Evolutionary conservation across 2,329 filamentous ascomycete species (phyloP).

Genomic region (Alternaria hordeiaustralica): DNA sequence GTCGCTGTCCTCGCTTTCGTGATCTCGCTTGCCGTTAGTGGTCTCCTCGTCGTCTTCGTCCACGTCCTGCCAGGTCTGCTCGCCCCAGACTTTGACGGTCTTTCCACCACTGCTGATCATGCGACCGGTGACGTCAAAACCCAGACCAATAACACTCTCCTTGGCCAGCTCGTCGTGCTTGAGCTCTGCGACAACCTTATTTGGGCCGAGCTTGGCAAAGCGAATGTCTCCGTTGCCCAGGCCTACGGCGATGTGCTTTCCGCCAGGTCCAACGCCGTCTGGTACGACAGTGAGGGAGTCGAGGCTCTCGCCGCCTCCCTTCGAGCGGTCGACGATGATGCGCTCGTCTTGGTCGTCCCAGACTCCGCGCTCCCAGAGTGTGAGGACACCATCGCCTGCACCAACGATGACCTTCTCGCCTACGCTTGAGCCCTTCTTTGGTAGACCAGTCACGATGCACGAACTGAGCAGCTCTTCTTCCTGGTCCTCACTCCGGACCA

Average conservation of each 20-base stretch:
- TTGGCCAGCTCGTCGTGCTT: conserved; percentile 75
- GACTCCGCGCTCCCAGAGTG: conserved; percentile 89
- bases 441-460: conserved; percentile 76
- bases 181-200: conserved; percentile 72
- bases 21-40: conserved; percentile 49
- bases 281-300: conserved; percentile 79
- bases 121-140: conserved; percentile 82
- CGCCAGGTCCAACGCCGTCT: conserved; percentile 67
- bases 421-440: conserved; percentile 71
- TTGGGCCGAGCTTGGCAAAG: conserved; percentile 75
- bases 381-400: conserved; percentile 81
- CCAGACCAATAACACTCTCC: conserved; percentile 81
- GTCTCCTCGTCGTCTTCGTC: conserved; percentile 59
- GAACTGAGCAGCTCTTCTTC: conserved; percentile 91
- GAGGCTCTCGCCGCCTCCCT: conserved; percentile 75
- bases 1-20: conserved; percentile 22
- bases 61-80: conserved; percentile 64
- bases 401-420: conserved; percentile 79
- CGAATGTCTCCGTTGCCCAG: conserved; percentile 80
- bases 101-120: conserved; percentile 89
- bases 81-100: conserved; percentile 88
- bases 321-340: conserved; percentile 72
- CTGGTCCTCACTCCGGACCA: conserved; percentile 91
- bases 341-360: conserved; percentile 97
- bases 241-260: conserved; percentile 79